A percentile compares a stretch with the other conserved stretches of the same genome.
Conservation (phyloP, 495 filamentous ascomycete species). For the Talaromyces adpressus region DNA sequence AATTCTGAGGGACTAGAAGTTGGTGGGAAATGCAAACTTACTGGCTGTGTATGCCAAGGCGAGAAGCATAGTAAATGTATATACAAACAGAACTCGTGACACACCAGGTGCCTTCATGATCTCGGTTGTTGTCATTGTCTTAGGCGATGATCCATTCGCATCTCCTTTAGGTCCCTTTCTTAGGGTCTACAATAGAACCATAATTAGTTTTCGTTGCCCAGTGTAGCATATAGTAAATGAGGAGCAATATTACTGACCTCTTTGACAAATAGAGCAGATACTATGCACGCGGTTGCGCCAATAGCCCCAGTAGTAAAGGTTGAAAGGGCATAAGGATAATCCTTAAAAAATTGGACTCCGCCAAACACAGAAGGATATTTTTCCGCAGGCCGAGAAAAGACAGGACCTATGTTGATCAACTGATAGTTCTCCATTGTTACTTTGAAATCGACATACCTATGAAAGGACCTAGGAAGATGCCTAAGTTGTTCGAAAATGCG, state of each 20-base stretch:
- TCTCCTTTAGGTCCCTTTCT: not conserved
- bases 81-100: constrained; percentile 50
- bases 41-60: constrained; percentile 57
- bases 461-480: constrained; percentile 61
- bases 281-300: constrained; percentile 39
- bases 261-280: constrained; percentile 43
- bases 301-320: constrained; percentile 46
- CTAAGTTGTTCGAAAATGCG: constrained; percentile 59
- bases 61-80: constrained; percentile 53
- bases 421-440: not conserved
- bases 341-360: constrained; percentile 44
- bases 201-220: not conserved
- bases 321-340: constrained; percentile 59
- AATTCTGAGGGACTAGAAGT: not conserved
- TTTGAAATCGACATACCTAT: constrained; percentile 28
- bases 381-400: constrained; percentile 51
- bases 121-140: constrained; percentile 38
- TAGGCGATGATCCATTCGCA: constrained; percentile 5
- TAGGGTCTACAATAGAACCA: not conserved
- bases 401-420: constrained; percentile 32
- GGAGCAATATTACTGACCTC: constrained; percentile 36
- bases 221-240: not conserved
- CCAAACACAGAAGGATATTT: constrained; percentile 52
- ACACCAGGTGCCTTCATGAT: constrained; percentile 58
- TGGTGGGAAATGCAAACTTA: not conserved